These are phyloP conservation scores for Colletotrichum sp. DNA, from an alignment of 2,329 filamentous ascomycete genomes.

Conservation along the genomic window DNA sequence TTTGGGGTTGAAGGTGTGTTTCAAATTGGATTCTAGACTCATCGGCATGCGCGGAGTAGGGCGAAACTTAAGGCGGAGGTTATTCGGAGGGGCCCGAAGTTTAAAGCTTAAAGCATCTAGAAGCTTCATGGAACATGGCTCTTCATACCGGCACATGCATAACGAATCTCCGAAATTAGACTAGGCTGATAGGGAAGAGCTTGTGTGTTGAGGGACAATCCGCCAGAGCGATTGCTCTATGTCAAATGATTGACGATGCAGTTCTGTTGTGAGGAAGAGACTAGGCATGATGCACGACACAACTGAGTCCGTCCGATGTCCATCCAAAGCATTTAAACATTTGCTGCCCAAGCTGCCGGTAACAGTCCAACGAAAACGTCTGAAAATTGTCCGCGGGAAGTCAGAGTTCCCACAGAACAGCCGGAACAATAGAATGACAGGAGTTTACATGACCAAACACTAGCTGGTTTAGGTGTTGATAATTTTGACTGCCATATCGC, in stretches of 20 bases:
- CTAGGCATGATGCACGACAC: background rate
- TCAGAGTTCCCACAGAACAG: background rate
- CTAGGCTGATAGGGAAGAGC: background rate
- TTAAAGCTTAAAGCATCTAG: background rate
- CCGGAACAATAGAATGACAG: background rate
- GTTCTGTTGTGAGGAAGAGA: background rate
- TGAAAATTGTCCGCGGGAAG: background rate
- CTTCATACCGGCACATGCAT: background rate
- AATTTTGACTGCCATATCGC: background rate
- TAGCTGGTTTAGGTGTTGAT: background rate
- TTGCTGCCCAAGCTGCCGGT: background rate
- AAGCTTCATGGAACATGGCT: background rate
- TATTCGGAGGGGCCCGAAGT: background rate
- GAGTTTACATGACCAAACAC: background rate
- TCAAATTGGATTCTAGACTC: background rate
- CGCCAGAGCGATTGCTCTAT: background rate
- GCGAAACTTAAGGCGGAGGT: background rate
- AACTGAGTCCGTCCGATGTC: background rate
- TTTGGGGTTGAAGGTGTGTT: background rate
- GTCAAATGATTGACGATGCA: rapidly evolving
- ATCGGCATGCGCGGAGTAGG: background rate
- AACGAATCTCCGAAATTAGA: rapidly evolving
- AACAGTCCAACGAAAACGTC: rapidly evolving
- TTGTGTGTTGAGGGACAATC: background rate
- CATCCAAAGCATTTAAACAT: background rate